Conservation (phyloP, 106 monocot species). For the Phalaenopsis aphrodite region DNA sequence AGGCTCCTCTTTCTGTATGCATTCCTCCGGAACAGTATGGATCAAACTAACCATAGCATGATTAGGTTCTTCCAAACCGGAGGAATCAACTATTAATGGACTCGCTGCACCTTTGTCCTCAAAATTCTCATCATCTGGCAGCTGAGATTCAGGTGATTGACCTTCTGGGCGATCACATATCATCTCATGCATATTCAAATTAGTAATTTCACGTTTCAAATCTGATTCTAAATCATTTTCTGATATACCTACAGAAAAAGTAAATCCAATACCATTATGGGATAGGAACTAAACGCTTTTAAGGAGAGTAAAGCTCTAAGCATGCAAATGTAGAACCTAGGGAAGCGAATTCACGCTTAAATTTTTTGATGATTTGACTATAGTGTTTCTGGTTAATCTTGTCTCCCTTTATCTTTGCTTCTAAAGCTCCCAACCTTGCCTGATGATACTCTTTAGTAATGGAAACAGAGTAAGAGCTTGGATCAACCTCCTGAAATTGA, state of each 20-base stretch:
- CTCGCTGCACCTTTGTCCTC: slow-evolving; percentile 8
- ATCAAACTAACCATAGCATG: slow-evolving; percentile 7
- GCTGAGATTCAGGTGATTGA: slow-evolving; percentile 6
- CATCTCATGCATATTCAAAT: slow-evolving; percentile 13
- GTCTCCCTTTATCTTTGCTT: slow-evolving; percentile 69
- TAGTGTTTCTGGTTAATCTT: slow-evolving; percentile 51
- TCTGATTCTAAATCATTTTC: slow-evolving; percentile 37
- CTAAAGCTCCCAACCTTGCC: slow-evolving; percentile 53
- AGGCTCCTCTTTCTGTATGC: slow-evolving; percentile 32
- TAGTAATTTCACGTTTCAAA: slow-evolving; percentile 20
- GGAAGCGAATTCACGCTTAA: slow-evolving; percentile 47
- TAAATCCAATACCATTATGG: not conserved
- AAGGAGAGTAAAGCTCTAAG: not conserved
- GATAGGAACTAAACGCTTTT: not conserved
- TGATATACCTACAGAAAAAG: slow-evolving; percentile 45
- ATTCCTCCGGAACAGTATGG: slow-evolving; percentile 6
- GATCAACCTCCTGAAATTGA: slow-evolving; percentile 42
- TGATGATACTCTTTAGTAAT: slow-evolving; percentile 52
- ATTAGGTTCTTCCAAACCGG: slow-evolving; percentile 10
- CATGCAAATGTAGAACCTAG: slow-evolving; percentile 40
- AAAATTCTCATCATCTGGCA: slow-evolving; percentile 4
- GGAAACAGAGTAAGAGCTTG: slow-evolving; percentile 29
- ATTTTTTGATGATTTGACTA: slow-evolving; percentile 41
- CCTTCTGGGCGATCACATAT: slow-evolving; percentile 10
- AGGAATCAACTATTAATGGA: slow-evolving; percentile 15